Percentiles rank a stretch among this genome's conserved stretches.
phyloP scores from a whole-genome alignment of 257 asterid genomes.

The Jacaranda mimosifolia region DNA sequence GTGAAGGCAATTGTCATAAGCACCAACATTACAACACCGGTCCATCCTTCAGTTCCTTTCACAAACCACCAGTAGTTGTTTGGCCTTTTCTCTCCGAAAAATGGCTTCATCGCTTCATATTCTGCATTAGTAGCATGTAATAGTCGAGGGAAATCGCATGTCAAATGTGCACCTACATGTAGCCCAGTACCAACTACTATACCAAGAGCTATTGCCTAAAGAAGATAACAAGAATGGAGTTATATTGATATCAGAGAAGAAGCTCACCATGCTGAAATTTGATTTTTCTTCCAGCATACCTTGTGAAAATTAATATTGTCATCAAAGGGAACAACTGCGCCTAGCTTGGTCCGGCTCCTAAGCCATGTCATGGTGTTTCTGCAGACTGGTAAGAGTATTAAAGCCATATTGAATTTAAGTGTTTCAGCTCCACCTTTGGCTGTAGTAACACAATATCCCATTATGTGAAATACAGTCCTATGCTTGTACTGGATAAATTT shows the following conservation, averaged over 20 bases:
- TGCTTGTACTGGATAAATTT: constrained; percentile 17
- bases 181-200: background rate
- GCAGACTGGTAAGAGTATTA: constrained; percentile 27
- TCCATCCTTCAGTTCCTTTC: background rate
- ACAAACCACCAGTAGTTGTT: background rate
- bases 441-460: constrained; percentile 20
- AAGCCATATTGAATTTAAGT: constrained; percentile 24
- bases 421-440: constrained; percentile 31
- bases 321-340: constrained; percentile 13
- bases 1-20: background rate
- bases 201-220: background rate
- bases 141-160: background rate
- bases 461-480: background rate
- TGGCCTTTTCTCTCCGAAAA: background rate
- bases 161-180: background rate
- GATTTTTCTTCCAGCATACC: background rate
- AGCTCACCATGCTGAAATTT: too few species aligned
- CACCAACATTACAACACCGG: background rate
- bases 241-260: background rate
- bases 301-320: constrained; percentile 30
- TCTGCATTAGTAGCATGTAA: background rate
- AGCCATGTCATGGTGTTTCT: constrained; percentile 30
- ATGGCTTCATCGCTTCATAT: background rate
- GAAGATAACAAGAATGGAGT: background rate
- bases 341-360: constrained; percentile 5